Conservation (phyloP, 2,329 filamentous ascomycete genomes). For the Hyphodiscus sp. region DNA sequence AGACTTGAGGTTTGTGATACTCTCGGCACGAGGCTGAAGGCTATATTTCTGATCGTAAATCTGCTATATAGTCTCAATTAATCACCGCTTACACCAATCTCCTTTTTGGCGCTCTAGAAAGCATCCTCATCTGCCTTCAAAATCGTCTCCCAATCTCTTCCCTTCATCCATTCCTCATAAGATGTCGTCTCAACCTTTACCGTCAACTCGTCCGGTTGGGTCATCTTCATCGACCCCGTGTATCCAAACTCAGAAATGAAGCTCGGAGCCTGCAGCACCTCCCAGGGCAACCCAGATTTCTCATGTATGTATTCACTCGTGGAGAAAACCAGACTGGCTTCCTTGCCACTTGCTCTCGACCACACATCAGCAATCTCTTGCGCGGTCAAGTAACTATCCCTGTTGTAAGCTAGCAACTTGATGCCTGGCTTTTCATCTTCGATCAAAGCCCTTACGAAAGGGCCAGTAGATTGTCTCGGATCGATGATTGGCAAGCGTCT, state of each 20-base stretch:
- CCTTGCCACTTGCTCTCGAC: constrained; percentile 32
- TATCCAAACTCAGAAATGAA: constrained; percentile 37
- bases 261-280: constrained; percentile 33
- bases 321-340: constrained; percentile 29
- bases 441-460: constrained; percentile 38
- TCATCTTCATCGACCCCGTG: constrained; percentile 33
- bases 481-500: constrained; percentile 36
- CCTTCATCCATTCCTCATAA: constrained; percentile 28
- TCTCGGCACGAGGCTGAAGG: not conserved
- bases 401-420: constrained; percentile 41
- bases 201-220: constrained; percentile 36
- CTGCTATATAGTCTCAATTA: not conserved
- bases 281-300: constrained; percentile 30
- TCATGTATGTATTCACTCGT: constrained; percentile 30
- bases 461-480: constrained; percentile 33
- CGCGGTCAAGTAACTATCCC: constrained; percentile 33
- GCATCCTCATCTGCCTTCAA: not conserved
- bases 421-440: constrained; percentile 34
- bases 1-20: too few relatives aligned
- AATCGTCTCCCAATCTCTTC: constrained; percentile 8
- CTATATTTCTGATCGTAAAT: not conserved
- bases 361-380: constrained; percentile 32
- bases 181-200: constrained; percentile 25
- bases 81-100: not conserved
- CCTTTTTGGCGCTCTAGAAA: not conserved